Percentiles rank a stretch among this genome's conserved stretches.
phyloP scores from a whole-genome alignment of 2,329 filamentous ascomycete species.

The Pochonia chlamydosporia region DNA sequence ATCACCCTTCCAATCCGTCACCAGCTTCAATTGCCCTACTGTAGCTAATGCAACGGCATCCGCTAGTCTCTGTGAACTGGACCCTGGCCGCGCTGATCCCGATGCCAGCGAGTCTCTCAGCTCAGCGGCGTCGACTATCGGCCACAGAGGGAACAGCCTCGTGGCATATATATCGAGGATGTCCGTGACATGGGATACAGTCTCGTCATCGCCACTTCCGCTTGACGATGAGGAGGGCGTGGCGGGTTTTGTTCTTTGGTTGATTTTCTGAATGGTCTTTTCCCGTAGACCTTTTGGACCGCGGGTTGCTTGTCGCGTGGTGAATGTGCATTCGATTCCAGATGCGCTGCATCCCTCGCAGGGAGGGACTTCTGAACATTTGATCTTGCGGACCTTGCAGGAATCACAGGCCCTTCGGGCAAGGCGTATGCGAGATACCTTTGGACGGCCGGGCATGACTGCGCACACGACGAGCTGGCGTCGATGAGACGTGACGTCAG shows the following conservation, averaged over 20 bases:
- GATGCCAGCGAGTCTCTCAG: conserved; percentile 21
- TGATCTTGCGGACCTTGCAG: conserved; percentile 48
- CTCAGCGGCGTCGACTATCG: conserved; percentile 39
- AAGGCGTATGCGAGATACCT: conserved; percentile 17
- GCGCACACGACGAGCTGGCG: too few species aligned
- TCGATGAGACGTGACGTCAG: too few species aligned
- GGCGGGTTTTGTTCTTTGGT: conserved; percentile 14
- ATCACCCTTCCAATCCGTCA: conserved; percentile 20
- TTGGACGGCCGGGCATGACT: neutral
- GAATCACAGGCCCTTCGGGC: conserved; percentile 42
- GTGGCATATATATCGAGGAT: conserved; percentile 39
- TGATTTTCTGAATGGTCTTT: conserved; percentile 37
- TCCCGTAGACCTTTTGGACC: conserved; percentile 40
- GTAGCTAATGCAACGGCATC: conserved; percentile 42
- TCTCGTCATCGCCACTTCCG: neutral
- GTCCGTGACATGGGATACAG: conserved; percentile 17
- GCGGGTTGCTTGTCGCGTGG: conserved; percentile 34
- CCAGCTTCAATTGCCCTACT: conserved; percentile 41
- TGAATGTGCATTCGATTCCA: conserved; percentile 45
- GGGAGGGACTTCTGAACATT: conserved; percentile 40
- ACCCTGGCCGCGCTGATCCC: neutral
- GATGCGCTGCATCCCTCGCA: conserved; percentile 39
- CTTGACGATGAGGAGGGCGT: neutral
- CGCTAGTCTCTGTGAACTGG: conserved; percentile 25
- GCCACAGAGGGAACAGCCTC: conserved; percentile 47